Conservation (phyloP, 306 rosid genomes). For the Pterocarpus santalinus region DNA sequence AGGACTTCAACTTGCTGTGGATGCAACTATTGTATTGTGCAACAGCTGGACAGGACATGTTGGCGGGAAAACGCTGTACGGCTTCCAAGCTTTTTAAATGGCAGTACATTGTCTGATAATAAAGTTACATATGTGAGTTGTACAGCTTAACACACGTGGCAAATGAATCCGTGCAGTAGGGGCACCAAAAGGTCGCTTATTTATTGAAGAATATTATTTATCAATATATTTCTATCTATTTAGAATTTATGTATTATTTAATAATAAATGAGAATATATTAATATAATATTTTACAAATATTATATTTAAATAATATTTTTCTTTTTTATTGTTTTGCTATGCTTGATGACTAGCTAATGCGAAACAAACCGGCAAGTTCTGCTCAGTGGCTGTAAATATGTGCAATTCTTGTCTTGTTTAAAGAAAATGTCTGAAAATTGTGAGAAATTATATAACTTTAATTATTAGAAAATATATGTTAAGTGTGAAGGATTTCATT, state of each 20-base stretch:
- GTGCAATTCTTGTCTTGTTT: not conserved
- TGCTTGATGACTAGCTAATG: not conserved
- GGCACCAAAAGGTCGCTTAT: not conserved
- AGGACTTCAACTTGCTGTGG: not conserved
- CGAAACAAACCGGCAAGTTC: not conserved
- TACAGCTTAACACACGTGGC: not conserved
- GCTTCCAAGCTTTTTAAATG: not conserved
- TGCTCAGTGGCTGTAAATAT: not conserved
- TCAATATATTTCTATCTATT: no score
- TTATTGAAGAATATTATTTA: no score
- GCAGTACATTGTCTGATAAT: not conserved
- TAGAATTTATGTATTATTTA: no score
- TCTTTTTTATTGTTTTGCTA: not conserved
- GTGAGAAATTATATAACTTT: not conserved
- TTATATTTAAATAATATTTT: no score
- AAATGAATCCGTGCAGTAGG: not conserved
- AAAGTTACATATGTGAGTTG: constrained; percentile 1
- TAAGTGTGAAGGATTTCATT: no score
- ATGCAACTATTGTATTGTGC: not conserved
- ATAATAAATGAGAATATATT: no score
- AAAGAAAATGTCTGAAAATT: not conserved
- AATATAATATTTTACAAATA: no score
- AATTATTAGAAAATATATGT: not conserved
- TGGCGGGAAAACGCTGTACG: not conserved
- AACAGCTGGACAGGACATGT: not conserved